Evolutionary conservation across 139 green algal species (phyloP).

Genomic region (Picochlorum sp.): DNA sequence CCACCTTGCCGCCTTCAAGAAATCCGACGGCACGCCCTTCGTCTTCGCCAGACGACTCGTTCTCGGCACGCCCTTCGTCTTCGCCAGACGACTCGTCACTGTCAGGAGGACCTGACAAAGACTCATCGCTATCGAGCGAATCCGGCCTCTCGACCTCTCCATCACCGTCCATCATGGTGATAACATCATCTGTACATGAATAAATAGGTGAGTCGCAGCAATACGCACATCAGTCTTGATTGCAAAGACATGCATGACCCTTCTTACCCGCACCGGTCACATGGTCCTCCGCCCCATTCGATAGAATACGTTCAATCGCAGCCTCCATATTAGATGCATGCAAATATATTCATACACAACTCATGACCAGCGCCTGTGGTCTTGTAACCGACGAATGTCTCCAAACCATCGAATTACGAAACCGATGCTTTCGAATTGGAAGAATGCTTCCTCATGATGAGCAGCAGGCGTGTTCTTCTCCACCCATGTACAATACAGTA

Average conservation of each 20-base stretch:
- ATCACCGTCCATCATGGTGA: background rate
- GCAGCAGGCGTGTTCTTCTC: too few species aligned
- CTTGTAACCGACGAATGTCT: too few species aligned
- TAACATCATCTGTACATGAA: background rate
- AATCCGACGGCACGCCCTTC: conserved; percentile 21
- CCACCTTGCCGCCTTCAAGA: conserved; percentile 44
- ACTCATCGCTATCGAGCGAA: conserved; percentile 3
- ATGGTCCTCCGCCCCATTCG: background rate
- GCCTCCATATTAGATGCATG: background rate
- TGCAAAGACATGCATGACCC: background rate
- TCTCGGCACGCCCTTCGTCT: conserved; percentile 6
- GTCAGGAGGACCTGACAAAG: background rate
- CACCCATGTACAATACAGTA: too few species aligned
- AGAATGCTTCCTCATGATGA: too few species aligned
- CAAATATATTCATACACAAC: too few species aligned
- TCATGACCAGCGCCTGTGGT: too few species aligned
- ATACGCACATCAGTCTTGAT: too few species aligned
- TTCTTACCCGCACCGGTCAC: background rate
- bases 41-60: conserved; percentile 7
- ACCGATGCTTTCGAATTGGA: too few species aligned
- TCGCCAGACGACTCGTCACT: conserved; percentile 10
- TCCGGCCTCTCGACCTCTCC: conserved; percentile 11
- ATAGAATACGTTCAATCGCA: background rate
- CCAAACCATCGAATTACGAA: too few species aligned
- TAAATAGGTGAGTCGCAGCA: too few species aligned